phyloP scores from a whole-genome alignment of 2,329 filamentous ascomycete species.

The Sclerotinia nivalis region DNA sequence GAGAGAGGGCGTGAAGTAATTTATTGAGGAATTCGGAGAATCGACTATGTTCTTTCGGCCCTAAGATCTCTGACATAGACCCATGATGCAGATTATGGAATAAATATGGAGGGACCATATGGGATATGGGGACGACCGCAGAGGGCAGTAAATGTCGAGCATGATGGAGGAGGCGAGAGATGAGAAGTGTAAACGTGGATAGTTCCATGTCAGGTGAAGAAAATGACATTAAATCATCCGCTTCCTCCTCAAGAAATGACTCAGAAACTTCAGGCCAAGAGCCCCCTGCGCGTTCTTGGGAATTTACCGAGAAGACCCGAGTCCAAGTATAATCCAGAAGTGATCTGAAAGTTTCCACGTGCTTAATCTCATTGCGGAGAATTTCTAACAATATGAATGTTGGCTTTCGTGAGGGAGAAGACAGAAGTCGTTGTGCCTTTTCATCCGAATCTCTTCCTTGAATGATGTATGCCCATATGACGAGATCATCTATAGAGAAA shows the following conservation, averaged over 20 bases:
- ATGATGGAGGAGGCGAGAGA: constrained; percentile 35
- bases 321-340: constrained; percentile 28
- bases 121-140: constrained; percentile 34
- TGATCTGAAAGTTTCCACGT: constrained; percentile 29
- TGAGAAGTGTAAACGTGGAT: constrained; percentile 17
- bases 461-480: constrained; percentile 38
- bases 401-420: constrained; percentile 27
- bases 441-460: constrained; percentile 29
- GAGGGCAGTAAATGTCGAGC: constrained; percentile 37
- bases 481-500: constrained; percentile 33
- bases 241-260: constrained; percentile 4
- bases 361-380: constrained; percentile 30
- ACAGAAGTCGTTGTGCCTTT: constrained; percentile 34
- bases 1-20: constrained; percentile 44
- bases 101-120: constrained; percentile 34
- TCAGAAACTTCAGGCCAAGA: not conserved
- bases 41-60: constrained; percentile 24
- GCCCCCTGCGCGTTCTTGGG: not conserved
- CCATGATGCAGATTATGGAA: constrained; percentile 19
- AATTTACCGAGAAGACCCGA: constrained; percentile 13
- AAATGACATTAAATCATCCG: not conserved
- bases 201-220: constrained; percentile 13
- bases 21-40: constrained; percentile 46
- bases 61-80: constrained; percentile 18
- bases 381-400: constrained; percentile 37